These are phyloP conservation scores for Metschnikowia similis DNA, from an alignment of 805 yeast species.

Conservation along the genomic window DNA sequence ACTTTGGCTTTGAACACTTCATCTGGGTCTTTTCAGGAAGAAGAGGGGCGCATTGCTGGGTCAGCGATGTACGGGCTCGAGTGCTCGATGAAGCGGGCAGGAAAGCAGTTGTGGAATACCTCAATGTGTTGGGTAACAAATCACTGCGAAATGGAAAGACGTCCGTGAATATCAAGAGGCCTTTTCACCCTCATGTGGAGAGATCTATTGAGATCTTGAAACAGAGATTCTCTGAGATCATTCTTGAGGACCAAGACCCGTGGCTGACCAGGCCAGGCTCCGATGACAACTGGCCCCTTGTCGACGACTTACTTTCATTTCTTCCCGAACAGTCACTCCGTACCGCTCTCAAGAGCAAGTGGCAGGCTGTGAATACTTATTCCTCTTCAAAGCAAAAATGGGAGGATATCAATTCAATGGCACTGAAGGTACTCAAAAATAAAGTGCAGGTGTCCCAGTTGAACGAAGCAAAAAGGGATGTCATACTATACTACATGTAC, in stretches of 20 bases:
- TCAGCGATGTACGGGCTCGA: constrained; percentile 83
- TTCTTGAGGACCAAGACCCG: constrained; percentile 82
- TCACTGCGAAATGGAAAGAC: constrained; percentile 38
- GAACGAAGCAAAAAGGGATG: constrained; percentile 74
- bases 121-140: constrained; percentile 63
- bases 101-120: constrained; percentile 75
- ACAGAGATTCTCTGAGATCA: constrained; percentile 56
- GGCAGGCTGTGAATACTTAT: constrained; percentile 41
- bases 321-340: constrained; percentile 59
- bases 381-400: constrained; percentile 63
- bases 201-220: constrained; percentile 69
- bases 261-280: constrained; percentile 46
- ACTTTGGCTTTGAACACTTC: constrained; percentile 82
- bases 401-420: constrained; percentile 64
- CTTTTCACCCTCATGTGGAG: constrained; percentile 83
- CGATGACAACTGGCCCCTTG: constrained; percentile 43
- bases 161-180: constrained; percentile 58
- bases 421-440: constrained; percentile 43
- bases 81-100: constrained; percentile 67
- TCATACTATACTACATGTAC: constrained; percentile 73
- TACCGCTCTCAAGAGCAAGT: constrained; percentile 49
- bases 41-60: constrained; percentile 99
- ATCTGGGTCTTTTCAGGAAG: constrained; percentile 98
- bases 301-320: constrained; percentile 55
- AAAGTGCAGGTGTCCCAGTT: constrained; percentile 45